Percentiles rank a stretch among this genome's conserved stretches.
These are phyloP conservation scores for Colletotrichum sp. DNA, from an alignment of 2,329 filamentous ascomycete genomes.

Conservation along the genomic window DNA sequence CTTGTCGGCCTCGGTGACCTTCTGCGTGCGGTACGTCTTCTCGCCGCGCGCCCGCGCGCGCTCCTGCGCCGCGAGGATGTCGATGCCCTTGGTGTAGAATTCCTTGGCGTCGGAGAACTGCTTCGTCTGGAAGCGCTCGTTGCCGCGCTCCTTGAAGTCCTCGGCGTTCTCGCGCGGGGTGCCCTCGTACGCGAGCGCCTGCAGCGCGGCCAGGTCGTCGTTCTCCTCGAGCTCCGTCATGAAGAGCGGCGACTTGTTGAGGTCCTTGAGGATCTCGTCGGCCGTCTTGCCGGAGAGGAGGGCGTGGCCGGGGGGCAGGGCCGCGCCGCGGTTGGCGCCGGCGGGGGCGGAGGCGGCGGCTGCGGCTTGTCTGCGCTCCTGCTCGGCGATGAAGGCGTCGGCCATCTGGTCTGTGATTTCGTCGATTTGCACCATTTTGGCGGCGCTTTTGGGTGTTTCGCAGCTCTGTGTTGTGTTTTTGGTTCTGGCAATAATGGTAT, in stretches of 20 bases:
- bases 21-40: constrained; percentile 19
- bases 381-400: constrained; percentile 29
- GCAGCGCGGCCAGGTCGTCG: constrained; percentile 81
- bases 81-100: constrained; percentile 88
- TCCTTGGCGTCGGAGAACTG: constrained; percentile 85
- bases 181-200: constrained; percentile 91
- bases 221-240: constrained; percentile 95
- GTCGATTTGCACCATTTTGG: constrained; percentile 35
- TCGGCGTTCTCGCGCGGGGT: constrained; percentile 81
- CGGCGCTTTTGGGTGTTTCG: not conserved
- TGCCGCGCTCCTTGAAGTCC: constrained; percentile 91
- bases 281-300: constrained; percentile 46
- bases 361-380: not conserved
- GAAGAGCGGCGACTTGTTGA: constrained; percentile 79
- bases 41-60: constrained; percentile 50
- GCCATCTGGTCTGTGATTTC: constrained; percentile 48
- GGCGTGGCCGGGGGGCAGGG: constrained; percentile 51
- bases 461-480: not conserved
- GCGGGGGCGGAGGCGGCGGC: not conserved
- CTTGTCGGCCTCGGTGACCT: constrained; percentile 26
- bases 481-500: too few species aligned
- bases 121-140: constrained; percentile 80
- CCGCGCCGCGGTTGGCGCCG: constrained; percentile 37
- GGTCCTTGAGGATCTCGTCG: constrained; percentile 60
- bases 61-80: constrained; percentile 71